Conservation (phyloP, 1,139 yeast genomes). For the Candida glucosophila region DNA sequence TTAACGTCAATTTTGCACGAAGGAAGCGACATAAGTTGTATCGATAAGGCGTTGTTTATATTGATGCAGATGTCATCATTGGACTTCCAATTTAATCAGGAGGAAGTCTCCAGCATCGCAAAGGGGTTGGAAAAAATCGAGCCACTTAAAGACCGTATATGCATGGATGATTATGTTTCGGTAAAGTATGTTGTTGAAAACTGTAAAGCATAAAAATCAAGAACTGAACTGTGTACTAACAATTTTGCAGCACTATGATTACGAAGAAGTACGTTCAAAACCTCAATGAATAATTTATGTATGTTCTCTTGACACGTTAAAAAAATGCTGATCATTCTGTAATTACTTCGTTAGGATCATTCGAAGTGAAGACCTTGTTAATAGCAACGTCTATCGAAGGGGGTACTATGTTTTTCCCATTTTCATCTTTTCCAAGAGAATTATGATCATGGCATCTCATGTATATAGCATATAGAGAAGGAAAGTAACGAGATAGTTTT, state of each 20-base stretch:
- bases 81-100: slow-evolving; percentile 37
- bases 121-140: slow-evolving; percentile 36
- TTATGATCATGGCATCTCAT: slow-evolving; percentile 15
- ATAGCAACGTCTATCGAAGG: slow-evolving; percentile 35
- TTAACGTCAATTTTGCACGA: slow-evolving; percentile 27
- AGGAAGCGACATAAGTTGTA: slow-evolving; percentile 41
- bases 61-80: slow-evolving; percentile 39
- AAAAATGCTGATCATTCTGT: slow-evolving; percentile 4
- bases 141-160: slow-evolving; percentile 35
- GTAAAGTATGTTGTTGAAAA: slow-evolving; percentile 51
- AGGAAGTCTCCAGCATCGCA: slow-evolving; percentile 35
- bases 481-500: slow-evolving; percentile 24
- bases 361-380: slow-evolving; percentile 37
- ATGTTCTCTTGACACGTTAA: not conserved
- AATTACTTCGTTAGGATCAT: slow-evolving; percentile 40
- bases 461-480: slow-evolving; percentile 29
- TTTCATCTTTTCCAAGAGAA: slow-evolving; percentile 24
- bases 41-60: slow-evolving; percentile 55
- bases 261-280: no score
- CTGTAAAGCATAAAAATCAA: no score
- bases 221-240: no score
- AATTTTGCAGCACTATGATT: no score
- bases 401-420: slow-evolving; percentile 18
- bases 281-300: no score
- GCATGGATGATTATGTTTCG: slow-evolving; percentile 42